Percentiles rank a stretch among this genome's conserved stretches.
Conservation (phyloP, 805 yeast genomes). For the Starmerella apis region DNA sequence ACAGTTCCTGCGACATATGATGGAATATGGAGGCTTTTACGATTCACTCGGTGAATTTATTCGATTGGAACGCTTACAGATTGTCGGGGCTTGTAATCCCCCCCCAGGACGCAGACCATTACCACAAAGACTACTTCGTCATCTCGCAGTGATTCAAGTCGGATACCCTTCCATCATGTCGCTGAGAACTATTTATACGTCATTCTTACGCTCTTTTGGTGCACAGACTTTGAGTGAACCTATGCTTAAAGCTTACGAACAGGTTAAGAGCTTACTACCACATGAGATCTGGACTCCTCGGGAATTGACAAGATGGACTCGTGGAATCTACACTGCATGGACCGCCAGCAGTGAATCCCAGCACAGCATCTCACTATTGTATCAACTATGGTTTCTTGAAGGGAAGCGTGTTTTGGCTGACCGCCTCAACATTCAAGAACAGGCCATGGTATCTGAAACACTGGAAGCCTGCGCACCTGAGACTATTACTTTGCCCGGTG, state of each 20-base stretch:
- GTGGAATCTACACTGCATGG: slow-evolving; percentile 53
- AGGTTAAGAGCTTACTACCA: slow-evolving; percentile 36
- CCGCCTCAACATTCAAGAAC: slow-evolving; percentile 35
- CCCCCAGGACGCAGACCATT: slow-evolving; percentile 58
- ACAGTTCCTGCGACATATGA: slow-evolving; percentile 60
- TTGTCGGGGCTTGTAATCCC: slow-evolving; percentile 95
- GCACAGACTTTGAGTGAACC: slow-evolving; percentile 45
- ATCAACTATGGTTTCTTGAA: slow-evolving; percentile 72
- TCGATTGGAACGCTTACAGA: slow-evolving; percentile 48
- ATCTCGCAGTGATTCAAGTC: slow-evolving; percentile 54
- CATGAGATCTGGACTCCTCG: slow-evolving; percentile 81
- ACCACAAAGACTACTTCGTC: slow-evolving; percentile 54
- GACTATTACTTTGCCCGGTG: neutral
- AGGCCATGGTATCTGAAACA: neutral
- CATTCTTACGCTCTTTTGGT: slow-evolving; percentile 46
- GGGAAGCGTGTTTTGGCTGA: slow-evolving; percentile 70
- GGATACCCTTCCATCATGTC: slow-evolving; percentile 66
- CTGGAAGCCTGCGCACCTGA: neutral
- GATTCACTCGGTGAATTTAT: slow-evolving; percentile 51
- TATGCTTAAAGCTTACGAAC: slow-evolving; percentile 53
- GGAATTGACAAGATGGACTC: slow-evolving; percentile 78
- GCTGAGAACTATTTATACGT: slow-evolving; percentile 52
- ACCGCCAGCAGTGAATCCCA: slow-evolving; percentile 10
- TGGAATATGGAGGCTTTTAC: slow-evolving; percentile 75
- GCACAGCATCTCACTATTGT: slow-evolving; percentile 27